Base-by-base conservation (phyloP, 306 rosid genomes). In the Quercus aquifolioides region DNA sequence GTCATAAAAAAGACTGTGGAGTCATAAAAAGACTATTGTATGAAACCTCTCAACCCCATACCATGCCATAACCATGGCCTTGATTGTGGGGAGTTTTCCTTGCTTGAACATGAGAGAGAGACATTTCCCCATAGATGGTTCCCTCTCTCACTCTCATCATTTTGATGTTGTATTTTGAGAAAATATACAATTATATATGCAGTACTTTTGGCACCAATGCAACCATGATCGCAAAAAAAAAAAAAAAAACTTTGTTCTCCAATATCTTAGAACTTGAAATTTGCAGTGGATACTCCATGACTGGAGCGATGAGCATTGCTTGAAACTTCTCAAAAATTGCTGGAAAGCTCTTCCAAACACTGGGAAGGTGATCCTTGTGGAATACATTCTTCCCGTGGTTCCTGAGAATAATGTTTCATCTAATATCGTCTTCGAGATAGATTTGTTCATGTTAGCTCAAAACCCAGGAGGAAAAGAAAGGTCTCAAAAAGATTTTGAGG, bases 401-500 rank as follows among this genome's bases (percentile, higher is more conserved):
- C 74, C 81, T 19, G 84, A 82, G 23, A 74, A 26, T 31, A 82
- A 52, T 2, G 30, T 25, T 38, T 31, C 67, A 0, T 54, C 75
- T 0, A 52, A 62, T 17, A 19, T 30, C 6, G 75, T 7, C 21
- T 78, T 31, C 3, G 75, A 69, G 76, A 69, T 71, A 23, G 86
- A 85, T 26, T 49, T 85, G 20, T 1, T 62, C 0, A 85, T 79
- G 86, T 58, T 76, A 52, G 59, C 82, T 33, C 81, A 70, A 19
- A 63, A 21, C 49, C 84, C 81, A 1, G 77, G 84, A 71, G 88
- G 86, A 28, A 82, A 75, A 58, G 88, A 85, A 68, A 73, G 86
- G 43, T 74, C 76, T 38, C 63, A 62, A 55, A 25, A 82, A 28
- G 80, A 79, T 58, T 79, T 64, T 21, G 20, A 71, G 54, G 72